Base-by-base conservation (phyloP, 306 rosid species). In the Fragaria vesca region DNA sequence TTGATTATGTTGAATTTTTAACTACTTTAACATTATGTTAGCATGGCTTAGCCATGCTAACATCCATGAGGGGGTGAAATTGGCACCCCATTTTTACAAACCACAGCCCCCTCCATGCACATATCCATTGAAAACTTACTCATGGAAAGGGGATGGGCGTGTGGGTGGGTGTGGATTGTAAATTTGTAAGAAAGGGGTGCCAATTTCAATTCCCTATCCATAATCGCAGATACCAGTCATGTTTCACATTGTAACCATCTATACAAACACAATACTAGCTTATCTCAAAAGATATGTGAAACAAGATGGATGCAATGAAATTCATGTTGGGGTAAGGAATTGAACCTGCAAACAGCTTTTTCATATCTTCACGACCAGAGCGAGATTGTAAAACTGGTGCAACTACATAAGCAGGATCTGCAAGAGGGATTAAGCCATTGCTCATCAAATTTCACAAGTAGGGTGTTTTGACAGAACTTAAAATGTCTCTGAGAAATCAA, bases 331-430 rank as follows among this genome's bases (percentile, higher is more conserved):
- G 74, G 77, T 34, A 50, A 75, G 66, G 52, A 61, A 76, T 74
- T 4, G 73, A 85, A 95, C 98, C 98, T 92, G 96, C 91, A 69
- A 95, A 95, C 12, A 89, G 88, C 88, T 89, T 95, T 83, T 87
- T 95, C 67, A 95, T 76, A 74, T 92, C 95, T 75, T 87, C 83
- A 61, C 91, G 97, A 74, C 92, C 90, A 40, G 97, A 82, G 38
- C 87, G 90, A 69, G 98, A 88, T 71, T 84, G 90, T 68, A 89
- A 75, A 87, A 91, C 97, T 6, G 98, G 98, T 26, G 97, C 97
- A 81, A 95, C 93, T 74, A 92, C 79, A 74, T 95, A 95, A 51
- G 92, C 84, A 47, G 98, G 98, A 85, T 95, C 98, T 95, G 90
- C 76, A 79, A 75, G 51, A 74, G 76, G 40, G 68, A 70, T 42